Conservation (phyloP, 495 filamentous ascomycete species). For the Neurospora sp. region DNA sequence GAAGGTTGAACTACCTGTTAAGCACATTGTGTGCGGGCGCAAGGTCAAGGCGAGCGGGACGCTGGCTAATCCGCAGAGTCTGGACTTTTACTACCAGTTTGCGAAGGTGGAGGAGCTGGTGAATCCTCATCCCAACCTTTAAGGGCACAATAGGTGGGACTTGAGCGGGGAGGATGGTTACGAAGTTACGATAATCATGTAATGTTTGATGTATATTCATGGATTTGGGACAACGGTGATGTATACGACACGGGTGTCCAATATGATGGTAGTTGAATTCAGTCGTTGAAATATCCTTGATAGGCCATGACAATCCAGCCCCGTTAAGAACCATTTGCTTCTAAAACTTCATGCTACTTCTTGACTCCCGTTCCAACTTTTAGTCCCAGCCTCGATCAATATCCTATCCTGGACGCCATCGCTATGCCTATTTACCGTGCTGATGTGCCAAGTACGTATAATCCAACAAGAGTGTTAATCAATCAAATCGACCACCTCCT, state of each 20-base stretch:
- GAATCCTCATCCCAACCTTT: background rate
- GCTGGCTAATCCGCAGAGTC: conserved; percentile 60
- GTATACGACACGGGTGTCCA: background rate
- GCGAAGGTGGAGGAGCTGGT: conserved; percentile 62
- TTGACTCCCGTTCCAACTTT: background rate
- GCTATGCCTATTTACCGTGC: background rate
- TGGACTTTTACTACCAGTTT: conserved; percentile 75
- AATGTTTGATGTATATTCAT: background rate
- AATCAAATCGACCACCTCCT: background rate
- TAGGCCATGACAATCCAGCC: background rate
- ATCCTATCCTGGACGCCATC: background rate
- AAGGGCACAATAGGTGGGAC: background rate
- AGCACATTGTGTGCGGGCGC: conserved; percentile 71
- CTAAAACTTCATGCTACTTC: background rate
- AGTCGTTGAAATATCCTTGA: background rate
- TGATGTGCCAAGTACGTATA: background rate
- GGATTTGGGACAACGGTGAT: background rate
- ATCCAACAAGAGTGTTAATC: background rate
- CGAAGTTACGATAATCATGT: background rate
- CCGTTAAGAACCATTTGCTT: background rate
- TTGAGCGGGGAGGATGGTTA: background rate
- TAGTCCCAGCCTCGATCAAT: background rate
- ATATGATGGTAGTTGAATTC: background rate
- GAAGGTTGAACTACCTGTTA: conserved; percentile 78
- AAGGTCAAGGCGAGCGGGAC: conserved; percentile 68